phyloP scores from a whole-genome alignment of 2,329 filamentous ascomycete species.

The Trichoderma koningii region DNA sequence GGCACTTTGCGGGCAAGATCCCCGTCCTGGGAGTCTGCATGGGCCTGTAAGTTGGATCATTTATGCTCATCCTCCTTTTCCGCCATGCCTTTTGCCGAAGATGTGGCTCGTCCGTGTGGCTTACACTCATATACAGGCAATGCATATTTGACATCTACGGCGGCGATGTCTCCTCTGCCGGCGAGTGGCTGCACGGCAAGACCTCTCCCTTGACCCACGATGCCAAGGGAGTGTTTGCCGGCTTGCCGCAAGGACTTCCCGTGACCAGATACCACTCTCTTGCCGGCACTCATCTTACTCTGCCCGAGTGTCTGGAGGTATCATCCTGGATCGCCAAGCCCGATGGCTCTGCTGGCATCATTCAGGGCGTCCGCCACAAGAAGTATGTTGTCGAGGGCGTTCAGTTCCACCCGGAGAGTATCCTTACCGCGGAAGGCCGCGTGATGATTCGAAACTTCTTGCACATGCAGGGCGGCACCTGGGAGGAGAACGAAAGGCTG shows the following conservation, averaged over 20 bases:
- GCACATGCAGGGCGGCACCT: slow-evolving; percentile 83
- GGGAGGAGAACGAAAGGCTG: slow-evolving; percentile 74
- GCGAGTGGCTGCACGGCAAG: slow-evolving; percentile 96
- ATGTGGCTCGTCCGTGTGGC: neutral
- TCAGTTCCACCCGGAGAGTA: slow-evolving; percentile 97
- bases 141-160: slow-evolving; percentile 96
- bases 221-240: slow-evolving; percentile 83
- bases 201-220: slow-evolving; percentile 91
- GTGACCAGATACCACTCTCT: slow-evolving; percentile 97
- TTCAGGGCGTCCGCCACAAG: slow-evolving; percentile 96
- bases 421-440: slow-evolving; percentile 85
- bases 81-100: neutral
- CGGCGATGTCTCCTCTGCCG: slow-evolving; percentile 86
- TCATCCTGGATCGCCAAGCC: slow-evolving; percentile 83
- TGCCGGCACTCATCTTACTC: slow-evolving; percentile 83
- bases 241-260: slow-evolving; percentile 76
- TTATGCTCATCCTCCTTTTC: neutral
- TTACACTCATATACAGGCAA: slow-evolving; percentile 57
- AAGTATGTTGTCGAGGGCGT: slow-evolving; percentile 90
- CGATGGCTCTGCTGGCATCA: slow-evolving; percentile 79
- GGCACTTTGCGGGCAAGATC: slow-evolving; percentile 89
- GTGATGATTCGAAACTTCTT: slow-evolving; percentile 93
- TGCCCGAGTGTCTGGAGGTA: slow-evolving; percentile 84
- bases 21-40: slow-evolving; percentile 98
- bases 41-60: slow-evolving; percentile 72